These are phyloP conservation scores for Sporothrix curviconia DNA, from an alignment of 2,329 filamentous ascomycete species.

Conservation along the genomic window DNA sequence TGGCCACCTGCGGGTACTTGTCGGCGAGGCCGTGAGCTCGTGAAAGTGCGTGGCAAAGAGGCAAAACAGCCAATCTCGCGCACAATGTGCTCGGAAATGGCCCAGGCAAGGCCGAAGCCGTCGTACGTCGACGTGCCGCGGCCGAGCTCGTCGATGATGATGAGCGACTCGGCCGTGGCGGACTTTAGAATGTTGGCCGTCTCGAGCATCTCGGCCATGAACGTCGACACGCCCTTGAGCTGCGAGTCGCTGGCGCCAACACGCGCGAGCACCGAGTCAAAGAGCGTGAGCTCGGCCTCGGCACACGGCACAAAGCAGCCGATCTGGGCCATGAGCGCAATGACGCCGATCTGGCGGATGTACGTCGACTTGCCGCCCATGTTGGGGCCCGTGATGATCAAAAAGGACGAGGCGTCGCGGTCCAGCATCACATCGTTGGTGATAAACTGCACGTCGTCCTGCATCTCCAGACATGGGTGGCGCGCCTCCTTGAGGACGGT, in stretches of 20 bases:
- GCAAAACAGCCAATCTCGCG: slow-evolving; percentile 91
- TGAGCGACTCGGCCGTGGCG: slow-evolving; percentile 87
- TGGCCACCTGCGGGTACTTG: slow-evolving; percentile 78
- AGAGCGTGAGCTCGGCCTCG: slow-evolving; percentile 87
- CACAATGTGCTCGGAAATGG: slow-evolving; percentile 95
- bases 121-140: slow-evolving; percentile 97
- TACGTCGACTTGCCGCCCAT: slow-evolving; percentile 99
- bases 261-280: slow-evolving; percentile 92
- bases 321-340: slow-evolving; percentile 93
- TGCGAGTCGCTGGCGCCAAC: slow-evolving; percentile 95
- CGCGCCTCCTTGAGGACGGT: slow-evolving; percentile 89
- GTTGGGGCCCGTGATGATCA: slow-evolving; percentile 96
- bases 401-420: slow-evolving; percentile 75
- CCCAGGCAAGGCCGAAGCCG: slow-evolving; percentile 97
- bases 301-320: slow-evolving; percentile 93
- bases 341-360: slow-evolving; percentile 93
- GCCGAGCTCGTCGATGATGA: slow-evolving; percentile 97
- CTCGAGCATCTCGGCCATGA: slow-evolving; percentile 99
- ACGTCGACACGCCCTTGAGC: slow-evolving; percentile 94
- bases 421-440: slow-evolving; percentile 87
- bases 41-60: slow-evolving; percentile 99
- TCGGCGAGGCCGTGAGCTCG: slow-evolving; percentile 90
- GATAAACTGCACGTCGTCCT: slow-evolving; percentile 97
- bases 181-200: slow-evolving; percentile 98
- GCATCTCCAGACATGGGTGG: slow-evolving; percentile 97